Conservation (phyloP, 371 early-diverging fungal species). For the Mortierella sp. region DNA sequence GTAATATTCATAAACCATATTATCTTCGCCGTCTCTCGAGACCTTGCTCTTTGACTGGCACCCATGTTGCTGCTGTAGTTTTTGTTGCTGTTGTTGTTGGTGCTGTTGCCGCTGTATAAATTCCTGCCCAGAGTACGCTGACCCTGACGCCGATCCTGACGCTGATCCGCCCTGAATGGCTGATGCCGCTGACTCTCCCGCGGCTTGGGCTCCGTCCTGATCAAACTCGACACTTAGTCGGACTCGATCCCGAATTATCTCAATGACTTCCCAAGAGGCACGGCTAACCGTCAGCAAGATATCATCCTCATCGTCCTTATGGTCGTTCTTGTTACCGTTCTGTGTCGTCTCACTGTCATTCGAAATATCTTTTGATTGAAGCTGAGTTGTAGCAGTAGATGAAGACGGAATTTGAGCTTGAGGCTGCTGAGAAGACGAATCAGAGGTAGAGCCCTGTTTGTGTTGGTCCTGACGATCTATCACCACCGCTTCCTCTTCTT, state of each 20-base stretch:
- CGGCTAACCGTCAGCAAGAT: conserved; percentile 26
- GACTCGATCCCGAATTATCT: conserved; percentile 32
- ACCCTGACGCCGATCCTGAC: too few species aligned
- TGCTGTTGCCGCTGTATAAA: too few species aligned
- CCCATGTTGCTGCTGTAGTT: too few species aligned
- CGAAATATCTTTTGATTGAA: not conserved
- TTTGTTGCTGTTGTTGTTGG: too few species aligned
- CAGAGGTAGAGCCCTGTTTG: too few species aligned
- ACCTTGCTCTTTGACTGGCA: conserved; percentile 23
- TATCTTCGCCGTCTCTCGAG: conserved; percentile 42
- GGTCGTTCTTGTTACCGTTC: not conserved
- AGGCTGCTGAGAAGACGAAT: too few species aligned
- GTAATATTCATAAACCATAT: conserved; percentile 34
- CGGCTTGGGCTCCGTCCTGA: not conserved
- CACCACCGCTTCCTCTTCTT: not conserved
- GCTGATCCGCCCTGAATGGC: too few species aligned
- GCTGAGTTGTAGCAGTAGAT: too few species aligned
- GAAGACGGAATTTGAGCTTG: too few species aligned
- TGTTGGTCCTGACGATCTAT: too few species aligned
- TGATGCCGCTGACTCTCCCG: not conserved
- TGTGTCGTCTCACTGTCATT: too few species aligned
- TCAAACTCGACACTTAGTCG: conserved; percentile 25
- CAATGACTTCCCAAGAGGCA: conserved; percentile 33
- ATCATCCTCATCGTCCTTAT: conserved; percentile 8
- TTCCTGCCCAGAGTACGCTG: too few species aligned